These are phyloP conservation scores for Neonectria magnoliae DNA, from an alignment of 2,329 filamentous ascomycete genomes.

Conservation along the genomic window DNA sequence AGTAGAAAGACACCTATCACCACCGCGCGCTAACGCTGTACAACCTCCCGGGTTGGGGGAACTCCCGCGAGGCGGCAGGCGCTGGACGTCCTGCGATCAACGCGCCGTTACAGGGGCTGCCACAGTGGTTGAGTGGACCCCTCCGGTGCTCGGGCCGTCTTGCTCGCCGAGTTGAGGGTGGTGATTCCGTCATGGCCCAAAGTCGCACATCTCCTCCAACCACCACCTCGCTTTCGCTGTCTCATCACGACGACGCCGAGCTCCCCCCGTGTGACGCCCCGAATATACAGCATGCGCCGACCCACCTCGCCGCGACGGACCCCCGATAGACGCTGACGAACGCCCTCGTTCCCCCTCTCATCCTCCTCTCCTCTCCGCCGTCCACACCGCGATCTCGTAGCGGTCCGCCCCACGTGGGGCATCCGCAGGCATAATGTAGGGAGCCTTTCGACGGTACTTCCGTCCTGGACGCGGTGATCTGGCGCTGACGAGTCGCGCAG, in stretches of 20 bases:
- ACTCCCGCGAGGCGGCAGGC: neutral
- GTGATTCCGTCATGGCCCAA: slow-evolving; percentile 41
- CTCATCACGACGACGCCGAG: neutral
- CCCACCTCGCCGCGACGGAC: slow-evolving; percentile 25
- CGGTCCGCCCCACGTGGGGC: slow-evolving; percentile 44
- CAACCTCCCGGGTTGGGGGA: too few species aligned
- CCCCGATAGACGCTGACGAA: slow-evolving; percentile 34
- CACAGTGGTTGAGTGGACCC: neutral
- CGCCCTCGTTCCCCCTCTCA: slow-evolving; percentile 12
- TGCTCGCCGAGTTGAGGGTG: slow-evolving; percentile 36
- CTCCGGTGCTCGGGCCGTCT: slow-evolving; percentile 39
- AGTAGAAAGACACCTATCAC: neutral
- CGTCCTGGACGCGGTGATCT: neutral
- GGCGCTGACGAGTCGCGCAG: slow-evolving; percentile 58
- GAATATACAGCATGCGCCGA: slow-evolving; percentile 37
- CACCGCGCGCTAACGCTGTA: slow-evolving; percentile 2
- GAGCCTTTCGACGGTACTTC: slow-evolving; percentile 19
- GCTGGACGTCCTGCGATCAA: neutral
- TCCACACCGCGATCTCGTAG: slow-evolving; percentile 27
- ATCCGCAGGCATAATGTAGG: slow-evolving; percentile 42
- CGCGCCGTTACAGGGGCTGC: neutral
- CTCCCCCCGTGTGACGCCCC: neutral
- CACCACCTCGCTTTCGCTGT: neutral
- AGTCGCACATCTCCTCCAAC: slow-evolving; percentile 1
- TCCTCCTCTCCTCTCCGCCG: neutral